Percentiles rank a stretch among this genome's conserved stretches.
These are phyloP conservation scores for Hypoxylon crocopeplum DNA, from an alignment of 495 filamentous ascomycete genomes.

Conservation along the genomic window DNA sequence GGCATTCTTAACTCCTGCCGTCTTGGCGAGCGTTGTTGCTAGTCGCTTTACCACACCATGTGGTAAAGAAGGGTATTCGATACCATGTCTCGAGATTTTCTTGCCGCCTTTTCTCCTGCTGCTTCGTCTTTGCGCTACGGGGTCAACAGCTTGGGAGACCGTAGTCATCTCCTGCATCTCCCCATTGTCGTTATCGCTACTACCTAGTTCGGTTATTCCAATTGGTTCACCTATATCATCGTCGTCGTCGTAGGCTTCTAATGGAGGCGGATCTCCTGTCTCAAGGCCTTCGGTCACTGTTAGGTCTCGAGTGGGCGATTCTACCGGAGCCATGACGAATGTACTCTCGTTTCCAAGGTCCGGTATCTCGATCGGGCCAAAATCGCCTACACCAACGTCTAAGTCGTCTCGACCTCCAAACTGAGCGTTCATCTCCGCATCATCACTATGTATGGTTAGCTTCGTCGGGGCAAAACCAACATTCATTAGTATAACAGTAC, in stretches of 20 bases:
- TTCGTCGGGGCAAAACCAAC: too few relatives aligned
- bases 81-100: constrained; percentile 74
- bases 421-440: too few relatives aligned
- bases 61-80: constrained; percentile 77
- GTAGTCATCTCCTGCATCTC: constrained; percentile 29
- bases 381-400: too few relatives aligned
- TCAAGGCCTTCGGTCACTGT: constrained; percentile 19
- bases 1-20: constrained; percentile 63
- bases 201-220: constrained; percentile 31
- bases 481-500: constrained; percentile 42
- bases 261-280: constrained; percentile 21
- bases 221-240: constrained; percentile 34
- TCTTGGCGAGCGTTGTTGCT: constrained; percentile 71
- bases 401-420: too few relatives aligned
- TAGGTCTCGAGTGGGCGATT: constrained; percentile 35
- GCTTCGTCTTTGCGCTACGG: constrained; percentile 30
- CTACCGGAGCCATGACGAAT: constrained; percentile 46
- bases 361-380: constrained; percentile 52
- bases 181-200: constrained; percentile 32
- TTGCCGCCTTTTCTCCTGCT: constrained; percentile 56
- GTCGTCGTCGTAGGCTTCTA: constrained; percentile 40
- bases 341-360: constrained; percentile 54
- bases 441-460: too few relatives aligned
- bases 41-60: constrained; percentile 74
- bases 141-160: constrained; percentile 39